Evolutionary conservation across 2,329 filamentous ascomycete species (phyloP).

Genomic region (Talaromyces sp.): DNA sequence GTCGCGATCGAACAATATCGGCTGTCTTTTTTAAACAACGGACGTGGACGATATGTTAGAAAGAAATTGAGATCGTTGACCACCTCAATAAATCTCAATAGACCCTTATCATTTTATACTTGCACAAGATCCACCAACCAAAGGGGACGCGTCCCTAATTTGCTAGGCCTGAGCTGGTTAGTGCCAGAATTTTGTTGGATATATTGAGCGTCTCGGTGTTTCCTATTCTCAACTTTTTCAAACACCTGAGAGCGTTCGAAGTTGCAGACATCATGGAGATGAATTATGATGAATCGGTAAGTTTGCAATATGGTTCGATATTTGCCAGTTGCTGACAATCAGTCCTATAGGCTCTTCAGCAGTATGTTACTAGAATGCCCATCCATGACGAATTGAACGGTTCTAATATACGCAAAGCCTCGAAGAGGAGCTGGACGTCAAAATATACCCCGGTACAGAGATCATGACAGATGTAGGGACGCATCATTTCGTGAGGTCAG

Average conservation of each 20-base stretch:
- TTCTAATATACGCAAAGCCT: constrained; percentile 31
- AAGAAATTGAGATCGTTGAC: neutral
- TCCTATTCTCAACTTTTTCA: no score
- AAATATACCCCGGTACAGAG: constrained; percentile 54
- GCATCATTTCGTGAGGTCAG: constrained; percentile 58
- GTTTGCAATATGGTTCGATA: neutral
- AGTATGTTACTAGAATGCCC: neutral
- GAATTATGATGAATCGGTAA: neutral
- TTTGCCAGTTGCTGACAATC: neutral
- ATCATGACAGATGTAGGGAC: constrained; percentile 56
- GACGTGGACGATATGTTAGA: no score
- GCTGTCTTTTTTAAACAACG: neutral
- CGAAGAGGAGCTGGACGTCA: constrained; percentile 47
- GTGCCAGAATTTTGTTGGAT: neutral
- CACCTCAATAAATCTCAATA: neutral
- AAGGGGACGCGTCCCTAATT: neutral
- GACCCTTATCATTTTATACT: neutral
- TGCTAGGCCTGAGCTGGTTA: no score
- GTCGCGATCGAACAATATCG: neutral
- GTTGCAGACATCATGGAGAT: neutral
- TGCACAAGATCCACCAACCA: neutral
- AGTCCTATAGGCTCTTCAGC: constrained; percentile 12
- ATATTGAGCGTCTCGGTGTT: neutral
- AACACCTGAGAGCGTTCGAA: neutral
- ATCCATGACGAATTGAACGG: neutral